Evolutionary conservation across 768 basidiomycete species (phyloP).

Genomic region (Russula dissimulans): DNA sequence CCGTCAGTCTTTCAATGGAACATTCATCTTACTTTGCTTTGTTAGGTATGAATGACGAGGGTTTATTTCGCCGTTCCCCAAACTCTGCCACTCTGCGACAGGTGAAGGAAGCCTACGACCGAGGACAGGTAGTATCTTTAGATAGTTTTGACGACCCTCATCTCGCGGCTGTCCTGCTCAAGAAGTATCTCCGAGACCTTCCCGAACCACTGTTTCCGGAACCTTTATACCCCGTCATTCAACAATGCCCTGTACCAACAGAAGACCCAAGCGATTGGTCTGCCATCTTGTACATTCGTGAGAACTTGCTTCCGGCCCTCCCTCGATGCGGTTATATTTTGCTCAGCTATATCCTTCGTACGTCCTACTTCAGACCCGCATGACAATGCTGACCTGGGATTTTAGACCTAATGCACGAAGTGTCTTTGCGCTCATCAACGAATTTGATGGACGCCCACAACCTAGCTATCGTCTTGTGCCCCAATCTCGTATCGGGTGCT

Average conservation of each 20-base stretch:
- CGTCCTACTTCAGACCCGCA: neutral
- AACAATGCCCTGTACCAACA: conserved; percentile 54
- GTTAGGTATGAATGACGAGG: conserved; percentile 56
- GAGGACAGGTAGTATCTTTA: conserved; percentile 74
- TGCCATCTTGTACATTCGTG: conserved; percentile 55
- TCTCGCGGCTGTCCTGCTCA: conserved; percentile 76
- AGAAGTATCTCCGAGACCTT: conserved; percentile 77
- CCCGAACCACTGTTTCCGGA: conserved; percentile 75
- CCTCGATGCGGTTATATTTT: conserved; percentile 65
- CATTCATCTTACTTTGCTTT: neutral
- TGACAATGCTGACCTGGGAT: neutral
- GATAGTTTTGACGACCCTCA: conserved; percentile 69
- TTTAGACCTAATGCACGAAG: conserved; percentile 70
- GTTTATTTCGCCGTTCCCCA: conserved; percentile 77
- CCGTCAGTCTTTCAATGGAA: neutral
- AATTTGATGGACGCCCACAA: conserved; percentile 84
- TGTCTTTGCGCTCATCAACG: conserved; percentile 52
- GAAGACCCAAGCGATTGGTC: conserved; percentile 47
- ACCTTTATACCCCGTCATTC: conserved; percentile 51
- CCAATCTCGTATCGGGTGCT: conserved; percentile 66
- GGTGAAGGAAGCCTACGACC: conserved; percentile 76
- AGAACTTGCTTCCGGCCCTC: conserved; percentile 57
- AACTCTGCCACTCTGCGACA: conserved; percentile 58
- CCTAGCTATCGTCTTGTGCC: conserved; percentile 67
- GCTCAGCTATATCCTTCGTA: conserved; percentile 44